Conservation (phyloP, 371 early-diverging fungal genomes). For the Paramicrosporidium saccamoebae region DNA sequence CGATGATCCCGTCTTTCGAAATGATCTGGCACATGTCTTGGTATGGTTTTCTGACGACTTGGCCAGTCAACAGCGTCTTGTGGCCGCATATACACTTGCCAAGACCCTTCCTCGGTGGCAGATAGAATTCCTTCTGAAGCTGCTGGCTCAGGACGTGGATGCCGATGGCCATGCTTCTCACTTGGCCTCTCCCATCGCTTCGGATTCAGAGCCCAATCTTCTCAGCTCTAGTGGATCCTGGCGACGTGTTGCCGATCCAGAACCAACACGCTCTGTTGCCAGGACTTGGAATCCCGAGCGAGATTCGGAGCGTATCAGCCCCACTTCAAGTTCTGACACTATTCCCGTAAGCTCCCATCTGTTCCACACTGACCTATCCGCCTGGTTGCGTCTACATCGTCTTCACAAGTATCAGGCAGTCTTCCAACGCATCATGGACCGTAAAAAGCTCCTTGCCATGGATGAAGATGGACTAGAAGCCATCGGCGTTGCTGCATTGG, state of each 20-base stretch:
- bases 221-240: too few relatives aligned
- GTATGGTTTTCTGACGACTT: too few relatives aligned
- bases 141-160: too few relatives aligned
- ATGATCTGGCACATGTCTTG: too few relatives aligned
- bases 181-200: too few relatives aligned
- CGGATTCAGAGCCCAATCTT: too few relatives aligned
- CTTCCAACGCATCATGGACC: slow-evolving; percentile 51
- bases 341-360: neutral
- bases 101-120: too few relatives aligned
- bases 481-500: slow-evolving; percentile 63
- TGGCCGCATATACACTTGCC: too few relatives aligned
- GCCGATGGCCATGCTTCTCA: too few relatives aligned
- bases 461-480: slow-evolving; percentile 39
- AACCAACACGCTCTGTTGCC: slow-evolving; percentile 1
- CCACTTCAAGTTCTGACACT: neutral
- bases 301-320: neutral
- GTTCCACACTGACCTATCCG: slow-evolving; percentile 7
- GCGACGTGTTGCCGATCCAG: neutral
- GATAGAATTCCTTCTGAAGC: too few relatives aligned
- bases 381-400: slow-evolving; percentile 58
- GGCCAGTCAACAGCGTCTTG: too few relatives aligned
- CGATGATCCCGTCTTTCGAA: too few relatives aligned
- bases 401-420: slow-evolving; percentile 70
- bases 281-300: neutral
- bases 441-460: slow-evolving; percentile 52